These are phyloP conservation scores for Ceratocystis colombiana DNA, from an alignment of 2,329 filamentous ascomycete species.

Conservation along the genomic window DNA sequence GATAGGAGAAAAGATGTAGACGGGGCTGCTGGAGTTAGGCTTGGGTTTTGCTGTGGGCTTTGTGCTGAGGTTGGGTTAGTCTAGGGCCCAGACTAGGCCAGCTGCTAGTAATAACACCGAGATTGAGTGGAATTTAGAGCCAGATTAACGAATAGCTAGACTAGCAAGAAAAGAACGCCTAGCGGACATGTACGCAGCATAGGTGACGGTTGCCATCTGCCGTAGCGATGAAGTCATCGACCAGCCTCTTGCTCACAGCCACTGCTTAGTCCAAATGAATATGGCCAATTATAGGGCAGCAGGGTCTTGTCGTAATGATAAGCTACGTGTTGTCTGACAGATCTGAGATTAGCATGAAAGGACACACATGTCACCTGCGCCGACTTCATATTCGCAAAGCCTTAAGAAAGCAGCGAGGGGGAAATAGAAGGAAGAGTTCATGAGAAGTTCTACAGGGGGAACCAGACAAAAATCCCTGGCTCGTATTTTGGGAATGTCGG, in stretches of 20 bases:
- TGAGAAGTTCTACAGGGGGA: too few species aligned
- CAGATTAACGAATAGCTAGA: neutral
- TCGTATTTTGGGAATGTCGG: too few species aligned
- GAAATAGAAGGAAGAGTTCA: neutral
- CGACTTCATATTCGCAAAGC: neutral
- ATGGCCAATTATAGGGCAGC: neutral
- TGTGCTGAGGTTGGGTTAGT: neutral
- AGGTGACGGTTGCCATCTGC: too few species aligned
- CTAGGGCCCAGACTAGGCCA: neutral
- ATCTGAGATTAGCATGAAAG: constrained; percentile 2
- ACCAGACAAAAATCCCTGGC: too few species aligned
- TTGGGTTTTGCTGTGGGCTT: neutral
- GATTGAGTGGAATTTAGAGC: neutral
- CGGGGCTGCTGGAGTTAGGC: neutral
- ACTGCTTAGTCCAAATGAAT: too few species aligned
- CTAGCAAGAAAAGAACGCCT: neutral
- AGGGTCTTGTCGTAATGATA: neutral
- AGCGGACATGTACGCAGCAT: neutral
- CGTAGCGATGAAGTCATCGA: too few species aligned
- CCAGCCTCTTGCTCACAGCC: too few species aligned
- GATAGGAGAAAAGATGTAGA: too few species aligned
- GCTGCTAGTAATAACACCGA: neutral
- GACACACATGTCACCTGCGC: neutral
- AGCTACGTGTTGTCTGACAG: constrained; percentile 3
- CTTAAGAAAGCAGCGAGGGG: neutral